These are phyloP conservation scores for Populus deltoides DNA, from an alignment of 345 rosid species.

Conservation along the genomic window DNA sequence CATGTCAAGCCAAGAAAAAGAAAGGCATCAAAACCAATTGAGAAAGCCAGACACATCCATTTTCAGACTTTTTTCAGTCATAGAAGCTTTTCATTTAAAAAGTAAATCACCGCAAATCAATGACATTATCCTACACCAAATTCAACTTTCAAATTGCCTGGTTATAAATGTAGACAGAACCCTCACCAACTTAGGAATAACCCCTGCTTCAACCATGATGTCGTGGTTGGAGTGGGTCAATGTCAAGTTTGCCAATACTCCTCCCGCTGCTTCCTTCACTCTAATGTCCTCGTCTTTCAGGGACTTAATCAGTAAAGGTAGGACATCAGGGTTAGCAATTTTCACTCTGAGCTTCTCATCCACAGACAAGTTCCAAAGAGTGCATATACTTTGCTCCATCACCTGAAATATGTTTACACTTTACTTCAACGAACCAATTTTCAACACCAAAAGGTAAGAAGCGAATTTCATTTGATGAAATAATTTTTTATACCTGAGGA, in stretches of 20 bases:
- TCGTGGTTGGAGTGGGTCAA: constrained; percentile 54
- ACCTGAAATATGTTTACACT: constrained; percentile 44
- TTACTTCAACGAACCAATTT: constrained; percentile 21
- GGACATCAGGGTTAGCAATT: constrained; percentile 52
- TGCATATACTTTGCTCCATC: constrained; percentile 71
- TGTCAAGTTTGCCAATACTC: constrained; percentile 72
- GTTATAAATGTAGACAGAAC: background rate
- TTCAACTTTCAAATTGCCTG: background rate
- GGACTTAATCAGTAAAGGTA: constrained; percentile 56
- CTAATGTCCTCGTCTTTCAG: constrained; percentile 62
- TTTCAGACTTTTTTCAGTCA: background rate
- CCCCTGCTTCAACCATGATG: constrained; percentile 72
- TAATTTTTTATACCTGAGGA: constrained; percentile 61
- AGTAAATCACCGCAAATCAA: background rate
- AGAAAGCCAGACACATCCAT: background rate
- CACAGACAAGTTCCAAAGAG: constrained; percentile 80
- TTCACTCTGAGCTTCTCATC: constrained; percentile 64
- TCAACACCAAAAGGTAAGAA: constrained; percentile 12
- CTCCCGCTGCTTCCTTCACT: constrained; percentile 84
- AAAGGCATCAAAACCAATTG: background rate
- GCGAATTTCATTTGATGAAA: constrained; percentile 22
- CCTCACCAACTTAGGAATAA: constrained; percentile 77
- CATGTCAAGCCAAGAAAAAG: background rate
- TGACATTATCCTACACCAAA: background rate
- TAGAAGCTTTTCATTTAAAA: background rate